A percentile compares a stretch with the other conserved stretches of the same genome.
phyloP scores from a whole-genome alignment of 495 filamentous ascomycete species.

The Penicillium ochrochloron region DNA sequence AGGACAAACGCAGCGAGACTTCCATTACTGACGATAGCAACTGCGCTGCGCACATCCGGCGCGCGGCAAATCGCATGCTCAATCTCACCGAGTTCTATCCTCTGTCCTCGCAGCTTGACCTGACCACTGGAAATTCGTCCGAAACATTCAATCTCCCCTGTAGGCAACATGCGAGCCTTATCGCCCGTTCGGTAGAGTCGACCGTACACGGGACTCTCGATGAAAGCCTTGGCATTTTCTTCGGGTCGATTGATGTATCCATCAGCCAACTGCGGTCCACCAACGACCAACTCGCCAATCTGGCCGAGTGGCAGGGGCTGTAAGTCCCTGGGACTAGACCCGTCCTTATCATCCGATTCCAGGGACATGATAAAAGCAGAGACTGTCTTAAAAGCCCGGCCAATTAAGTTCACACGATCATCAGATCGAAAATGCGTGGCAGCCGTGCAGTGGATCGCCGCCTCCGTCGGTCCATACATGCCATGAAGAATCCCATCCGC shows the following conservation, averaged over 20 bases:
- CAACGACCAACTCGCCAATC: constrained; percentile 81
- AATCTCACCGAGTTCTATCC: constrained; percentile 83
- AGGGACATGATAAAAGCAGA: constrained; percentile 69
- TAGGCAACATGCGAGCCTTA: constrained; percentile 66
- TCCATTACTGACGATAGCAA: constrained; percentile 62
- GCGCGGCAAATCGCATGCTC: constrained; percentile 68
- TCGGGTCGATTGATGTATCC: constrained; percentile 81
- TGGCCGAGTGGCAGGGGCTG: constrained; percentile 68
- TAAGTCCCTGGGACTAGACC: constrained; percentile 32
- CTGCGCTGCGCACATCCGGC: constrained; percentile 54
- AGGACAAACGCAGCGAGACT: constrained; percentile 72
- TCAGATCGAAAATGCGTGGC: constrained; percentile 48
- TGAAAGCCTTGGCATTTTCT: constrained; percentile 68
- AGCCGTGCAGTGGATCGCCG: constrained; percentile 76
- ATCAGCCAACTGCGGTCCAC: constrained; percentile 74
- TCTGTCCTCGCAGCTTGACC: constrained; percentile 80
- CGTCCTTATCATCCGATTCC: constrained; percentile 28
- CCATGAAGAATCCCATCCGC: constrained; percentile 65
- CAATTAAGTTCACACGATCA: constrained; percentile 69
- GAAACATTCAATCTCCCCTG: constrained; percentile 77
- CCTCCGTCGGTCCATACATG: constrained; percentile 90
- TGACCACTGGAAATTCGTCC: constrained; percentile 78
- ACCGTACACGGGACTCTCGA: constrained; percentile 57
- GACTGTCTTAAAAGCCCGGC: constrained; percentile 73
- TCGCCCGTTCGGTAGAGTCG: constrained; percentile 83